Evolutionary conservation across 257 asterid genomes (phyloP), one percentile per base, ranked within the genome.

Genomic region (Thymus quinquecostatus): DNA sequence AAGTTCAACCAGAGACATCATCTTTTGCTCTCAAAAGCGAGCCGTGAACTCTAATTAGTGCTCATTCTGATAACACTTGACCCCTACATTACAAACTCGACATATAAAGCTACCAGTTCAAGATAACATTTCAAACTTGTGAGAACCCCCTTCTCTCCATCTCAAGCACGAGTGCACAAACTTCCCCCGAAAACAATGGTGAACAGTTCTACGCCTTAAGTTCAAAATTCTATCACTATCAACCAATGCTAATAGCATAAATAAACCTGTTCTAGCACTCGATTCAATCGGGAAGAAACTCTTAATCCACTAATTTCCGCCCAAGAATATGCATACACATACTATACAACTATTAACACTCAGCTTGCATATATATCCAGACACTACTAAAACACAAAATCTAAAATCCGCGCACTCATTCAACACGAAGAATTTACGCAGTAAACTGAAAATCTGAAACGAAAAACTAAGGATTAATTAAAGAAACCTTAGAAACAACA

Each of bases 401-500:
- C 14, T 2, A 36, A 29, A 28, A 75, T 62, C 78, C 41, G 55
- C 48, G 8, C 50, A 53, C 43, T 28, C 68, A 54, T 36, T 40
- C 58, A 53, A 63, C 65, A 8, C 5, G 10, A n/a, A 62, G 9
- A 32, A 66, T 66, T 27, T 40, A 38, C 10, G 13, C 21, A n/a
- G 28, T 14, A 28, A 6, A 34, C 3, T 32, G 61, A 34, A 9
- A 10, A 36, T 34, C 10, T 41, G 14, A 71, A 50, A 28, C 0
- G 6, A 56, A 59, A 9, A 67, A 67, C 3, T n/a, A 34, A 13
- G 6, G 2, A 47, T 10, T n/a, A 60, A 33, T 27, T 2, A 12
- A 57, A 34, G 8, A 79, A 68, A 89, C 98, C 98, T 75, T 87
- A 32, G 98, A 89, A 8, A 92, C 41, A 77, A 90, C 14, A 78